Base-by-base conservation (phyloP, 345 rosid species). In the Raphanus sativus region DNA sequence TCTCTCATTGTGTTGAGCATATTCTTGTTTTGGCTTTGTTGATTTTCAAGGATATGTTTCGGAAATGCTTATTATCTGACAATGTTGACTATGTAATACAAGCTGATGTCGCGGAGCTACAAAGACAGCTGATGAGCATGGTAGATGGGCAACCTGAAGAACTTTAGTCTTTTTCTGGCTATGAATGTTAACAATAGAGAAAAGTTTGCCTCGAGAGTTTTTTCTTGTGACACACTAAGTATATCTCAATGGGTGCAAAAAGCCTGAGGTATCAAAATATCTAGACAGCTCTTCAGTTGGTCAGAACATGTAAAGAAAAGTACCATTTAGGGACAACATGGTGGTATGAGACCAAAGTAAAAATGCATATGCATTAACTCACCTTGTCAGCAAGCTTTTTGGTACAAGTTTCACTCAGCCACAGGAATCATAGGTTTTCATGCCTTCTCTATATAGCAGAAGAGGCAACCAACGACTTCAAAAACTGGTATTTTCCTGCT, bases 101-200 rank as follows among this genome's bases (percentile, higher is more conserved):
- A 87, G 91, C 87, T 67, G 88, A 89, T 72, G 89, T 90, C 54
- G 71, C 84, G 71, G 21, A 87, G 87, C 87, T 89, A 79, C 84
- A 85, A 83, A 80, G 85, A 83, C 88, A 87, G 77, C 78, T 94
- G 77, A 88, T 76, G 38, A 34, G 10, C 64, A 70, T 80, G 77
- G 81, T 85, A 79, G 92, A 87, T 59, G 89, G 80, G 69, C 80
- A 80, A 77, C 85, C 85, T 74, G 86, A 86, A 81, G 81, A 67
- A 12, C 29, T 81, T 48, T 83, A 83, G 62, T 75, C 73, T 16
- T 83, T 85, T 60, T 73, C 83, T 28, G 81, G 81, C 76, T 76
- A 79, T 76, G 73, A 77, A 71, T 78, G 65, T 68, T 58, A 70
- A 70, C 70, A 76, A 69, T 73, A 12, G 11, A 70, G 54, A 70